These are phyloP conservation scores for Candida piceae DNA, from an alignment of 805 yeast species.

Conservation along the genomic window DNA sequence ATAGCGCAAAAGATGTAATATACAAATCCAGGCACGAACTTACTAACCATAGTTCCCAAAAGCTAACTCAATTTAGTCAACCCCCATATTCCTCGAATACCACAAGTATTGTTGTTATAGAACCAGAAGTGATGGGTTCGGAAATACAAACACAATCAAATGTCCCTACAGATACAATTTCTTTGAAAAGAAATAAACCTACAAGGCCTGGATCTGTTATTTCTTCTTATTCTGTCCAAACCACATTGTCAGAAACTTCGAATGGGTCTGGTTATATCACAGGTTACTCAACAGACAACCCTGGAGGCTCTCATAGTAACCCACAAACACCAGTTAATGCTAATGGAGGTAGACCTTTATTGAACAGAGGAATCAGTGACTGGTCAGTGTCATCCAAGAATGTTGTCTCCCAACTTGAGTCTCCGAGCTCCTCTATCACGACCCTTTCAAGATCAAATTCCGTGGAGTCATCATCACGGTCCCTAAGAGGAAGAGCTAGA, in stretches of 20 bases:
- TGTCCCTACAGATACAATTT: conserved; percentile 1
- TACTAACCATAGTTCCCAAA: no score
- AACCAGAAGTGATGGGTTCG: conserved; percentile 2
- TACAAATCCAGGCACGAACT: no score
- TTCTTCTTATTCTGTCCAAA: conserved; percentile 45
- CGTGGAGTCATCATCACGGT: conserved; percentile 29
- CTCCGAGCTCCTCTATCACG: conserved; percentile 31
- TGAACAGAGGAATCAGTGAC: conserved; percentile 31
- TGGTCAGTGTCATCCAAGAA: conserved; percentile 23
- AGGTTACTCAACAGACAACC: conserved; percentile 32
- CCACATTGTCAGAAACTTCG: conserved; percentile 48
- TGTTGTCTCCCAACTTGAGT: conserved; percentile 24
- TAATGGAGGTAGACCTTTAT: conserved; percentile 16
- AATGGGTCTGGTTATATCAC: conserved; percentile 36
- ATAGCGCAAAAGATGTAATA: no score
- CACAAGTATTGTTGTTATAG: no score
- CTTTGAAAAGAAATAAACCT: conserved; percentile 17
- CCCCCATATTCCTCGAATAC: no score
- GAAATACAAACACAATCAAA: conserved; percentile 10
- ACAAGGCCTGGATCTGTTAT: conserved; percentile 47
- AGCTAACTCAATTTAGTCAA: no score
- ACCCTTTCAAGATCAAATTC: conserved; percentile 32
- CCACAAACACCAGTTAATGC: conserved; percentile 1
- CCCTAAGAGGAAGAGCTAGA: conserved; percentile 23
- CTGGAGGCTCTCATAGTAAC: conserved; percentile 2